Base-by-base conservation (phyloP, 2,329 filamentous ascomycete genomes). In the Rugonectria rugulosa region DNA sequence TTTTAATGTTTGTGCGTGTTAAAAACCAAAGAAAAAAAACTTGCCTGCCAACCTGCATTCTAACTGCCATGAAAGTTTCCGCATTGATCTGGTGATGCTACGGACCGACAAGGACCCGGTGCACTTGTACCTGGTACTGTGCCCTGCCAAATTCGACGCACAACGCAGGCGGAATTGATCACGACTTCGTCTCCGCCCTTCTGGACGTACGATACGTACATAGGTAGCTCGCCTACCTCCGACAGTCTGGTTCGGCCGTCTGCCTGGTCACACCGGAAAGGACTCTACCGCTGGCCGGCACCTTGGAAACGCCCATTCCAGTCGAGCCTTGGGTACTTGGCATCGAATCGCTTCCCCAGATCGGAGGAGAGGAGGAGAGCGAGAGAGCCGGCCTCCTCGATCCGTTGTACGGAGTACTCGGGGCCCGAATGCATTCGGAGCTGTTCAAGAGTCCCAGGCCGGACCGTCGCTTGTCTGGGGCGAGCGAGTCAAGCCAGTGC, bases 211-310 rank as follows among this genome's bases (percentile, higher is more conserved):
- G 12, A 7, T 29, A 29, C 26, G 7, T 29, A 29, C 26, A 29
- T 29, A 29, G 26, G 29, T 14, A 6, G 10, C 5, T 42, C 37
- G 47, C 38, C 47, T 29, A 37, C 20, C 47, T 51, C 47, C 47
- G 37, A 43, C 34, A 17, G 38, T 42, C 27, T 42, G 38, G 38
- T 7, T 27, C 8, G 9, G 40, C 38, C 10, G 26, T 26, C 17
- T 4, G 36, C 37, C 37, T 23, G 12, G 8, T 24, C 9, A 23
- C 20, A 27, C 29, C 27, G n/a, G 38, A 41, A 50, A 20, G 20
- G 10, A 20, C 15, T 29, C 41, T 44, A 12, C 41, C 41, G 24
- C 41, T 44, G 23, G 26, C 45, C 45, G 37, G 12, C 24, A n/a
- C 23, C 23, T 48, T 48, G 36, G 45, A 41, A 48, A 8, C 34